Evolutionary conservation across 768 basidiomycete genomes (phyloP).

Genomic region (Collybia mongolica): DNA sequence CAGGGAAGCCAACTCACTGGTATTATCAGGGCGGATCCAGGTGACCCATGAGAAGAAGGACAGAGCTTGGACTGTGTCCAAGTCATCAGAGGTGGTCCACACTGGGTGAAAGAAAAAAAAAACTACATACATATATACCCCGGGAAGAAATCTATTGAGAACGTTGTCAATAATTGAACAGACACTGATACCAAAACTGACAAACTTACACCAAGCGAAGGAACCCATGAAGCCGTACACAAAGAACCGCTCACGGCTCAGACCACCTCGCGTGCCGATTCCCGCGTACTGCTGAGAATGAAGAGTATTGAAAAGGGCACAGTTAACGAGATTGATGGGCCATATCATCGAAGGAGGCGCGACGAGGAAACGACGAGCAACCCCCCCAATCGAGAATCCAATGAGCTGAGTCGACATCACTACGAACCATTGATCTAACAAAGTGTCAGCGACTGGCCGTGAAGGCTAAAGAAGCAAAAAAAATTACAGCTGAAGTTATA

Average conservation of each 20-base stretch:
- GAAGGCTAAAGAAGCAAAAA: background rate
- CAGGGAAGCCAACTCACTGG: conserved; percentile 30
- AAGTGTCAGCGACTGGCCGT: conserved; percentile 4
- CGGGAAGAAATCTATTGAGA: conserved; percentile 33
- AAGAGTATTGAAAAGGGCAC: conserved; percentile 74
- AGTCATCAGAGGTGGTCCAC: background rate
- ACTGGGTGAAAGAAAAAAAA: conserved; percentile 2
- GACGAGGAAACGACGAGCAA: conserved; percentile 71
- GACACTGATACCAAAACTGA: conserved; percentile 6
- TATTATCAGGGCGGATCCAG: conserved; percentile 49
- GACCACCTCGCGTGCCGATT: conserved; percentile 54
- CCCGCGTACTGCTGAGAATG: conserved; percentile 70
- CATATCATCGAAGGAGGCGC: conserved; percentile 64
- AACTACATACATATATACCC: conserved; percentile 37
- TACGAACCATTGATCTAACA: conserved; percentile 65
- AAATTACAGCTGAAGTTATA: conserved; percentile 58
- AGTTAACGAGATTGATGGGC: conserved; percentile 69
- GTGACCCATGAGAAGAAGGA: conserved; percentile 61
- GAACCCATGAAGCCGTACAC: conserved; percentile 54
- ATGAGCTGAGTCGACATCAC: conserved; percentile 70
- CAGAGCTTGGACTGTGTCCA: conserved; percentile 38
- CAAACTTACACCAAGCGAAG: conserved; percentile 54
- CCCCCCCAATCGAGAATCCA: conserved; percentile 76
- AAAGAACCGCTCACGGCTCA: conserved; percentile 73
- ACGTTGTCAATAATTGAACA: conserved; percentile 23